Evolutionary conservation across 768 basidiomycete genomes (phyloP), one percentile per base, ranked within the genome.

Genomic region (Mycena epipterygia): DNA sequence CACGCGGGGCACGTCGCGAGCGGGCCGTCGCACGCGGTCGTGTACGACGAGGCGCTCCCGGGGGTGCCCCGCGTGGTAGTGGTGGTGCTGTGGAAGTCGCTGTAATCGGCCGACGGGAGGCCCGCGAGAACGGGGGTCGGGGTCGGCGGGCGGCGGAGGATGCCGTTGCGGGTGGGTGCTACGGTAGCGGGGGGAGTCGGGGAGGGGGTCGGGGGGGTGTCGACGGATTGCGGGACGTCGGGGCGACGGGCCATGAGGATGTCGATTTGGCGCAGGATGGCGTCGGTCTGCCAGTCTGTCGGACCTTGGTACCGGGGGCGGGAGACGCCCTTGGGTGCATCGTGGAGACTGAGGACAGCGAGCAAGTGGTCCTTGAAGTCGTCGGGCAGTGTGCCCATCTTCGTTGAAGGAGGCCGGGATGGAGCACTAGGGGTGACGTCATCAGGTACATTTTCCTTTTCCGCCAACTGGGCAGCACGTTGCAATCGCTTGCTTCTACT

Each of bases 291-390:
- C 86, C 86, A 86, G 77, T 89, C 84, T 44, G 79, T 51, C 7
- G 86, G 87, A 4, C 89, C 89, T 67, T 70, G 51, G 77, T 88
- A 89, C 49, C 82, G 81, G 57, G 88, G 88, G 59, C 82, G 72
- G 23, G 88, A 85, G 37, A 83, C 80, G 21, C 83, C 84, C 13
- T 27, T 23, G 1, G 55, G 55, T 8, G 67, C 85, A 84, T 90
- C 88, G 77, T 88, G 88, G 7, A 87, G 78, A 23, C 89, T 89
- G 42, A 90, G 82, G 7, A 89, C 76, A 30, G 86, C 85, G 70
- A 89, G 81, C 59, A 90, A 84, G 74, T 90, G 86, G 13, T 82
- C 81, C 49, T 87, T 74, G 75, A 89, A 89, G 3, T 86, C 84
- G 75, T 88, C 83, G 13, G 42, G 42, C 21, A 17, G 13, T 19